Evolutionary conservation across 169 alveolate species (phyloP).

Genomic region (Cryptosporidium ubiquitum): DNA sequence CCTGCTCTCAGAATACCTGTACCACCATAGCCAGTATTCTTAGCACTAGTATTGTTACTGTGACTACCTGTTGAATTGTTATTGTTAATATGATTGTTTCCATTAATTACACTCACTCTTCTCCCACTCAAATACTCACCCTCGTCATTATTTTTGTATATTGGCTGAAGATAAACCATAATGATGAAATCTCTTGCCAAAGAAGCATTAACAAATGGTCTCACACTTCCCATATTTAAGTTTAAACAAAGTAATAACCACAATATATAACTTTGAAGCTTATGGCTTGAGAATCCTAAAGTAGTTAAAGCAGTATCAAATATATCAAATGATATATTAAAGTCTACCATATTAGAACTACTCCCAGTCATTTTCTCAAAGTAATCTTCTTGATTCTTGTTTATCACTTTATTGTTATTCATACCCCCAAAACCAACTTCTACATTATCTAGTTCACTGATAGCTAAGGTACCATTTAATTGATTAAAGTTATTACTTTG

Average conservation of each 20-base stretch:
- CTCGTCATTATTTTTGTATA: not conserved
- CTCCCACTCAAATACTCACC: not conserved
- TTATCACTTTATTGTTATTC: not conserved
- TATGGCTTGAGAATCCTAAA: slow-evolving; percentile 50
- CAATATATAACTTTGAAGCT: slow-evolving; percentile 24
- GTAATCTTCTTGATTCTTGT: not conserved
- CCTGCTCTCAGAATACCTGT: not conserved
- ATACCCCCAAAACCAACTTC: not conserved
- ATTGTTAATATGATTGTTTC: not conserved
- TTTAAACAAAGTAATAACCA: slow-evolving; percentile 54
- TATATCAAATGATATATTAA: slow-evolving; percentile 51
- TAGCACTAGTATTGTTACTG: not conserved
- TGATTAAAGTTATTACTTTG: not conserved
- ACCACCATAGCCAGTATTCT: not conserved
- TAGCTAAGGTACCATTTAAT: not conserved
- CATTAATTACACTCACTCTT: not conserved
- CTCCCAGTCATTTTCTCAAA: slow-evolving; percentile 20
- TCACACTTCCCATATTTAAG: not conserved
- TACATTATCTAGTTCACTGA: not conserved
- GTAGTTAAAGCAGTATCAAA: slow-evolving; percentile 42
- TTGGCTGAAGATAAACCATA: slow-evolving; percentile 31
- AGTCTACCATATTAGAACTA: not conserved
- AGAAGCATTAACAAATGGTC: slow-evolving; percentile 27
- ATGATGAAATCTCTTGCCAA: slow-evolving; percentile 29
- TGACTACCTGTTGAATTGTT: not conserved